Evolutionary conservation across 805 yeast species (phyloP).

Genomic region (Candida peoriensis): DNA sequence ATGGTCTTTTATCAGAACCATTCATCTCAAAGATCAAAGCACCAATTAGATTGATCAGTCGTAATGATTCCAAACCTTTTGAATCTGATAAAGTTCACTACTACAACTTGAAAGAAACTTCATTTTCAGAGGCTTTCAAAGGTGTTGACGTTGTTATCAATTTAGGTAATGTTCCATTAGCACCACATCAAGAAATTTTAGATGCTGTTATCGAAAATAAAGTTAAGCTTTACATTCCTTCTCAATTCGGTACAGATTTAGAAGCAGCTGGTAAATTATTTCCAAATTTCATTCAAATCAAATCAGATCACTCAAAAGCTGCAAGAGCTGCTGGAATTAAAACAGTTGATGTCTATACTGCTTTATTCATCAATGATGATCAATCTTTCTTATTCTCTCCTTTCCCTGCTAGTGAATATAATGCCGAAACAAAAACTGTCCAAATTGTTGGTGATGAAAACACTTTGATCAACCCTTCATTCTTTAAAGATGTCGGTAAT

Average conservation of each 20-base stretch:
- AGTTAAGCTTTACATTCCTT: slow-evolving; percentile 50
- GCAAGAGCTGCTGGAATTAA: slow-evolving; percentile 41
- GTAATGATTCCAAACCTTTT: slow-evolving; percentile 11
- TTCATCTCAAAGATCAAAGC: slow-evolving; percentile 36
- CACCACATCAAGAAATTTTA: slow-evolving; percentile 28
- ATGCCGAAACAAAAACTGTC: slow-evolving; percentile 30
- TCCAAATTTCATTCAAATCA: slow-evolving; percentile 31
- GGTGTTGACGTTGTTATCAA: slow-evolving; percentile 49
- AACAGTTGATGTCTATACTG: slow-evolving; percentile 37
- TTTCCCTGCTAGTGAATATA: slow-evolving; percentile 32
- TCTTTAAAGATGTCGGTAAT: slow-evolving; percentile 1
- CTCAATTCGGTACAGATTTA: slow-evolving; percentile 52
- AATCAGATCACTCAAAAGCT: slow-evolving; percentile 30
- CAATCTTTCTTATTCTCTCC: slow-evolving; percentile 18
- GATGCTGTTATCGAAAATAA: slow-evolving; percentile 37
- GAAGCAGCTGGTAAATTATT: slow-evolving; percentile 21
- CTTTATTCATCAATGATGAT: slow-evolving; percentile 32
- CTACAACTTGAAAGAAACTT: slow-evolving; percentile 5
- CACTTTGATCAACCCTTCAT: background rate
- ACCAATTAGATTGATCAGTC: slow-evolving; percentile 48
- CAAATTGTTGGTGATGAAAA: slow-evolving; percentile 8
- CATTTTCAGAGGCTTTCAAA: slow-evolving; percentile 33
- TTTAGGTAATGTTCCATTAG: slow-evolving; percentile 27
- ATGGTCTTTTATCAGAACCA: slow-evolving; percentile 38
- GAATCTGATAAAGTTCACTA: slow-evolving; percentile 14